Evolutionary conservation across 768 basidiomycete species (phyloP), one percentile per base, ranked within the genome.

Genomic region (Russula emetica): DNA sequence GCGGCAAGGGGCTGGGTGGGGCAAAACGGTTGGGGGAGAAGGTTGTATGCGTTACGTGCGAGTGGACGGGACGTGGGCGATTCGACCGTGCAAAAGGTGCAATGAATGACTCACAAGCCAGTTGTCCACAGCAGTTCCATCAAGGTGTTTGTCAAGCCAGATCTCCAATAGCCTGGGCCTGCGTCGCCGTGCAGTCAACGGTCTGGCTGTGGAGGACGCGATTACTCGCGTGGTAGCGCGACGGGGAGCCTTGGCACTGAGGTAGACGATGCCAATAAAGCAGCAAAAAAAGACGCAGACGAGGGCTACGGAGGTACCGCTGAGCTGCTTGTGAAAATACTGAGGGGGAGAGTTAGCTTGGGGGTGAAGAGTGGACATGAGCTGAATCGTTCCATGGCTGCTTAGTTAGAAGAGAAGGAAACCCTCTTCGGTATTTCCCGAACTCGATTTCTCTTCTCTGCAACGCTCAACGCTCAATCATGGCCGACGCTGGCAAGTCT

Each of bases 401-500:
- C n/a, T n/a, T n/a, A 0, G 45, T 40, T 40, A 18, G n/a, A 22
- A 22, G 45, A 47, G 36, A 36, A 36, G 13, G 11, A n/a, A 24
- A 11, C n/a, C 45, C 10, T 4, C 22, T 24, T 24, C 45, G 55
- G 55, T 2, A 7, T 13, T 20, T 26, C 9, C 54, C 55, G 26
- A 18, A 3, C 8, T 14, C 6, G 6, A 14, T n/a, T n/a, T 22
- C 26, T 34, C 18, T 32, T 28, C 20, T 32, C 20, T 32, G 18
- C 7, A n/a, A 6, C 44, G 22, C 30, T 56, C 55, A 32, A 32
- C 32, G n/a, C 32, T 8, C 32, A 20, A 28, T 62, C 55, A 69
- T 69, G 68, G 68, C 68, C 14, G 68, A 69, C 54, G 68, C 68
- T 47, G 68, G 68, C 58, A 49, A 32, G 66, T 63, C 24, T 13